Percentiles rank a stretch among this genome's conserved stretches.
Conservation (phyloP, 2,329 filamentous ascomycete genomes). For the Penicillium sp. region DNA sequence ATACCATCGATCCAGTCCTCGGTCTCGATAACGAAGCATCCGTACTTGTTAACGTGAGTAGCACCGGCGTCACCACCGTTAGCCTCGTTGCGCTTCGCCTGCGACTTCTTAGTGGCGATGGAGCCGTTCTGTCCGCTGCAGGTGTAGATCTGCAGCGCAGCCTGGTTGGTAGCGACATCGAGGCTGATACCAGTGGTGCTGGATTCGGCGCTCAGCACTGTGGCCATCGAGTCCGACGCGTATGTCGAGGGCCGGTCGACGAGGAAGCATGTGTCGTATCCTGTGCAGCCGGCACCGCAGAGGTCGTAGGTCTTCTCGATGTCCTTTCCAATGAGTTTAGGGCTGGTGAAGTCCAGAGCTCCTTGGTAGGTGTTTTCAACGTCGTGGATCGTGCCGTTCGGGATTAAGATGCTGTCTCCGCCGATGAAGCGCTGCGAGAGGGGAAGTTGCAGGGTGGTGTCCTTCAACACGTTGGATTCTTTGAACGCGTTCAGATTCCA, state of each 20-base stretch:
- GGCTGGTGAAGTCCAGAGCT: constrained; percentile 62
- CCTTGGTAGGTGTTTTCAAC: constrained; percentile 66
- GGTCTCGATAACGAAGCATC: constrained; percentile 86
- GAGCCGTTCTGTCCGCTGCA: constrained; percentile 74
- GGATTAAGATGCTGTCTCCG: constrained; percentile 64
- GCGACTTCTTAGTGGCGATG: constrained; percentile 43
- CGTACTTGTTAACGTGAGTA: constrained; percentile 60
- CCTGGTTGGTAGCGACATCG: constrained; percentile 78
- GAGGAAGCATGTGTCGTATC: constrained; percentile 67
- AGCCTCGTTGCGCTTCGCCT: constrained; percentile 52
- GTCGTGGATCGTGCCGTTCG: constrained; percentile 70
- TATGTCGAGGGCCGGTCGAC: constrained; percentile 43
- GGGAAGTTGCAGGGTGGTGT: constrained; percentile 47
- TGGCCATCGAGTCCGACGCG: constrained; percentile 35
- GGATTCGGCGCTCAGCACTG: constrained; percentile 60
- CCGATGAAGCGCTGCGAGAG: constrained; percentile 46
- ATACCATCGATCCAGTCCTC: constrained; percentile 93
- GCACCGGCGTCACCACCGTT: constrained; percentile 49
- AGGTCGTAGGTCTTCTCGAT: constrained; percentile 64
- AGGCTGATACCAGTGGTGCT: constrained; percentile 77
- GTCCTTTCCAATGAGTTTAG: constrained; percentile 75
- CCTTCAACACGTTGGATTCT: constrained; percentile 40
- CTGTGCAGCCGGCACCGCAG: constrained; percentile 78
- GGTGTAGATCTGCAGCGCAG: constrained; percentile 83
- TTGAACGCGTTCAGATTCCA: constrained; percentile 53